Base-by-base conservation (phyloP, 208 protist species). In the Trypanosomatidae sp. region DNA sequence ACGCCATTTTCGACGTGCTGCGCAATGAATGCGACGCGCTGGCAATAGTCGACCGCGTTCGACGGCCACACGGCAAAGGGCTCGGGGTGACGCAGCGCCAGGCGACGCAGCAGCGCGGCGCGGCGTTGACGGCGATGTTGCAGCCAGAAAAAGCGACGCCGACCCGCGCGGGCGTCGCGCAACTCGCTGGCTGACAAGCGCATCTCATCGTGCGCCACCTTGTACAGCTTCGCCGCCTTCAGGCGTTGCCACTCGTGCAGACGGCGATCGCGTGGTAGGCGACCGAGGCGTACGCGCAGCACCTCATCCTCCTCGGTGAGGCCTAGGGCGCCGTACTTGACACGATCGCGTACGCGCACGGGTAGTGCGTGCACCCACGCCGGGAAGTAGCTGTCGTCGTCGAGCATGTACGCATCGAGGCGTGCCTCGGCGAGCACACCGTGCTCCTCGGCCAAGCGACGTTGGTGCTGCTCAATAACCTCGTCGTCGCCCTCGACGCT, bases 231-330 rank as follows among this genome's bases (percentile, higher is more conserved):
- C 15, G 78, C 75, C 15, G 46, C 51, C 46, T 89, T 90, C 8
- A 85, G 37, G 15, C 78, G 65, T 7, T 75, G 48, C 81, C 85
- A 94, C 54, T 90, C 78, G 11, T 50, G 48, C 19, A 68, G 43
- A n/a, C 85, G 53, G 11, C 58, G 53, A 50, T 87, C 78, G 19
- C 68, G 61, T 7, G 85, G 76, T 26, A 91, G 49, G 6, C 74
- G 69, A 6, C 66, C 75, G 11, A 94, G 66, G 0, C 71, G 75
- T 11, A 88, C 66, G 11, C 85, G 71, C 27, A 90, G 55, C 19
- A 70, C 72, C 43, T 94, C 85, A 44, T 94, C 85, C 18, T 91
- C 66, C 50, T 94, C 85, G 4, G 85, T 91, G 11, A 94, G 53
- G 4, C 85, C 85, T 10, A 94, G 62, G 13, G 65, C 49, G n/a